Evolutionary conservation across 2,329 filamentous ascomycete species (phyloP), one percentile per base, ranked within the genome.

Genomic region (Basipetospora chlamydospora): DNA sequence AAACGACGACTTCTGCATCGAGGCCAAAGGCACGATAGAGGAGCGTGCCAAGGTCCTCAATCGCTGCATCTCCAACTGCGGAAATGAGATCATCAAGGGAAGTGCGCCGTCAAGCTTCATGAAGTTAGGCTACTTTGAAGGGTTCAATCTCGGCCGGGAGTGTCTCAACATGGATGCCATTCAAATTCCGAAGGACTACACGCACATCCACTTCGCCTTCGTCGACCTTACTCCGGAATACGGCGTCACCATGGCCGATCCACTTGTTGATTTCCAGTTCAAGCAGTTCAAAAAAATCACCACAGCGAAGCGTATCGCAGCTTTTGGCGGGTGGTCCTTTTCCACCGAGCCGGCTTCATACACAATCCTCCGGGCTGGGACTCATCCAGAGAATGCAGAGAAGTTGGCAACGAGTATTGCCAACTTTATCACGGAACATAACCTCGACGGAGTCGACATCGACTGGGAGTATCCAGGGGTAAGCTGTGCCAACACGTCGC

Each of bases 381-480:
- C 50, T 20, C 15, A 32, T 9, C 20, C 33, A 21, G 44, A 48
- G 1, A 67, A 69, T 40, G 51, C 59, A 1, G 41, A 46, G 6
- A 55, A 18, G 12, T 54, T 67, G 26, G 46, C 51, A 6, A 41
- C 48, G 12, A 58, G 59, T 43, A 40, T 60, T 28, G 44, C 55
- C 39, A 37, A 57, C 15, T 59, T 70, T 43, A 11, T 66, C 33
- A 45, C 55, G 16, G 30, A 64, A 23, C 28, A 62, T 17, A 44
- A 47, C 3, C 43, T 66, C 0, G 61, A 65, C 32, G 63, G 63
- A 0, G 47, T 65, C 9, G 61, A 65, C 32, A 46, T 64, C 26
- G 61, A 66, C 43, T 69, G 63, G 64, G 62, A 64, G 38, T 65
- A 66, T 39, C 56, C 57, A 1, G 52, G 50, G 10, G 28, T 30